Evolutionary conservation across 2,329 filamentous ascomycete species (phyloP), one percentile per base, ranked within the genome.

Genomic region (Fusarium continuum): DNA sequence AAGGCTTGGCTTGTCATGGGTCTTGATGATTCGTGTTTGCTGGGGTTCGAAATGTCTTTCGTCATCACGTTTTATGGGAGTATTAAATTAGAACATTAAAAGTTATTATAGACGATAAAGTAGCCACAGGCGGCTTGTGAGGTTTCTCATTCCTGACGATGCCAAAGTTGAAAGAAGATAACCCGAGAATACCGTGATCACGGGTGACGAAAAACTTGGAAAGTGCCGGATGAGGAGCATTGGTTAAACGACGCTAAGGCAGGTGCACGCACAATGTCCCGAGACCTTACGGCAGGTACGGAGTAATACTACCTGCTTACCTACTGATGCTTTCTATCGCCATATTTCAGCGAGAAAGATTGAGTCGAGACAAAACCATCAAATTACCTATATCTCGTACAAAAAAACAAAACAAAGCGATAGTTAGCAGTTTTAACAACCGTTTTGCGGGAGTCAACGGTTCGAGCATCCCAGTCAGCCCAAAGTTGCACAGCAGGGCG

Each of bases 241-340:
- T 19, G 44, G 49, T n/a, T 25, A 65, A 22, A 45, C 39, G 51
- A 65, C 56, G 60, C 55, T 62, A 65, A 49, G 25, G 61, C 25
- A 65, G 45, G 44, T 61, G 45, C 34, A 35, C 22, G 54, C 25
- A 40, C 55, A 19, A 61, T 39, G 32, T 45, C 41, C 52, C 41
- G 46, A 47, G 20, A 58, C 31, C 29, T 51, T 22, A 19, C 23
- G 16, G 17, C 17, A n/a, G n/a, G n/a, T n/a, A n/a, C n/a, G n/a
- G n/a, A n/a, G n/a, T n/a, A n/a, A n/a, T n/a, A n/a, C n/a, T n/a
- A n/a, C n/a, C n/a, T n/a, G n/a, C n/a, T n/a, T n/a, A n/a, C n/a
- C n/a, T n/a, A n/a, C n/a, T n/a, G n/a, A n/a, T n/a, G n/a, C n/a
- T n/a, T n/a, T n/a, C n/a, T n/a, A n/a, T n/a, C n/a, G n/a, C n/a